Evolutionary conservation across 2,329 filamentous ascomycete species (phyloP), one percentile per base, ranked within the genome.

Genomic region (Fusarium sp.): DNA sequence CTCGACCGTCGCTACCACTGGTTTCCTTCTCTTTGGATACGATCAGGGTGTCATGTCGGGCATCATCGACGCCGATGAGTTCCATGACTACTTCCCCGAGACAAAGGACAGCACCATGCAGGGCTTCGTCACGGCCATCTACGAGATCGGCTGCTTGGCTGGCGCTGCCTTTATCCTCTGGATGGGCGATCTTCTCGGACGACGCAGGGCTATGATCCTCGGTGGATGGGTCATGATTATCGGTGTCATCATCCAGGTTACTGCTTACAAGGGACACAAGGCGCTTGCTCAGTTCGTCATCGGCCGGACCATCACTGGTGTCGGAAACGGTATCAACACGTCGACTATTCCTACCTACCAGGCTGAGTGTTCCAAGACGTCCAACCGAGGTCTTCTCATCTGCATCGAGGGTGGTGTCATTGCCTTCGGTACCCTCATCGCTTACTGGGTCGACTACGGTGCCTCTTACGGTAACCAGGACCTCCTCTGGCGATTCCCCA

Each of bases 1-100:
- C 42, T 87, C 87, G 2, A 80, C 82, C n/a, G 81, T 89, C 25
- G 85, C 87, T 5, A 89, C 87, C 1, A 87, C 85, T 45, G 86
- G 85, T 22, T 88, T 88, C 76, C 72, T 87, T 26, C 79, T 85
- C n/a, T 86, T 85, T 58, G 83, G 83, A 53, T 86, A 85, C 69
- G 83, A 86, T 57, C 84, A 81, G 72, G 79, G 80, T 64, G 79
- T 81, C 35, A 85, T 85, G 83, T 78, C 76, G 51, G 82, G 83
- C 6, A 81, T 85, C 61, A 84, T 85, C 58, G 80, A 80, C 19
- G 79, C 82, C 4, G 72, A 76, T 1, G 77, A 78, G 7, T 86
- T 85, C 72, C 80, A 81, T 57, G 60, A 79, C 41, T 77, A 80
- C 39, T 85, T 86, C 64, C 74, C 72, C 3, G 60, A 67, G 71